Conservation (phyloP, 768 basidiomycete genomes). For the Psilocybe azurescens region DNA sequence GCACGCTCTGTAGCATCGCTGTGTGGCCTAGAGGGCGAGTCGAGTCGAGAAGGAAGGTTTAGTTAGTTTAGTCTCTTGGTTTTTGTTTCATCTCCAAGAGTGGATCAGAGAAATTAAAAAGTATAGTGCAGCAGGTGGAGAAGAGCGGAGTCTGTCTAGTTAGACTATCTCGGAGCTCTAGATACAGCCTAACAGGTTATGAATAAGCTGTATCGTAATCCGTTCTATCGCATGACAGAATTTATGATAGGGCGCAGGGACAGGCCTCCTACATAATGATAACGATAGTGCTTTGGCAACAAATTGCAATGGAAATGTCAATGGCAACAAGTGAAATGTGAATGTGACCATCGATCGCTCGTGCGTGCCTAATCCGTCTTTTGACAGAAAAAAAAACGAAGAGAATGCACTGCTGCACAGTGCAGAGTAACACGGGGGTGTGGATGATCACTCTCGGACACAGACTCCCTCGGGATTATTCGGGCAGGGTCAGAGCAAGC, state of each 20-base stretch:
- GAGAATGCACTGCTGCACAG: background rate
- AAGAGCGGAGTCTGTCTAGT: too few relatives aligned
- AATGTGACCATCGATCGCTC: too few relatives aligned
- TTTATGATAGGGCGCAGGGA: too few relatives aligned
- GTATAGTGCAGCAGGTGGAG: background rate
- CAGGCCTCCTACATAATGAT: too few relatives aligned
- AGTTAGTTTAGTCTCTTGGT: constrained; percentile 10
- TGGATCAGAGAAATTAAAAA: constrained; percentile 4
- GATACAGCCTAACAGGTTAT: too few relatives aligned
- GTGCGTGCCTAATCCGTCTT: too few relatives aligned
- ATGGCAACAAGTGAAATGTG: too few relatives aligned
- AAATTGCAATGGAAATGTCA: too few relatives aligned
- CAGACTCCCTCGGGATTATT: constrained; percentile 9
- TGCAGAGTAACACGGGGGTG: background rate
- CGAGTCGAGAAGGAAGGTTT: background rate
- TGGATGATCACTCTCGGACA: constrained; percentile 3
- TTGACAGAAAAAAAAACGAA: background rate
- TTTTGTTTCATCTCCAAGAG: background rate
- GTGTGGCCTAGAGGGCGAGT: constrained; percentile 37
- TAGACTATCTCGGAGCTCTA: too few relatives aligned
- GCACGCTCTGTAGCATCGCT: constrained; percentile 31
- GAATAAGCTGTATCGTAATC: too few relatives aligned
- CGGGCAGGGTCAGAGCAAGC: background rate
- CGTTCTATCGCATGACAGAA: too few relatives aligned
- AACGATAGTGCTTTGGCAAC: too few relatives aligned